Conservation (phyloP, 495 filamentous ascomycete species). For the Hypoxylon intermedium region DNA sequence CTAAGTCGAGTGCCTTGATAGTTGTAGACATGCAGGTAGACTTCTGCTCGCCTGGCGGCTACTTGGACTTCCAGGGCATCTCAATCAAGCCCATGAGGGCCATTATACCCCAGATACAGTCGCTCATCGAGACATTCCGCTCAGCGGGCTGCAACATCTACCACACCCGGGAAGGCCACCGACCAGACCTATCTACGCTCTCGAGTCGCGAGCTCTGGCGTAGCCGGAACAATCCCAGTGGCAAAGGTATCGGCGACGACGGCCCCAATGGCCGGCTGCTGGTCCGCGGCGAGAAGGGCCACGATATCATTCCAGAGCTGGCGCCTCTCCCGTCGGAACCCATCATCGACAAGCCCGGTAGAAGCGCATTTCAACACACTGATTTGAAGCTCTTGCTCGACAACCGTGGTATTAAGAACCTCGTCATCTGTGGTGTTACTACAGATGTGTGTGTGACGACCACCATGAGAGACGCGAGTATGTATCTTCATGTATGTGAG, state of each 20-base stretch:
- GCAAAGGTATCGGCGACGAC: constrained; percentile 64
- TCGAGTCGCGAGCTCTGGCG: constrained; percentile 63
- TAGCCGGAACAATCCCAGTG: constrained; percentile 60
- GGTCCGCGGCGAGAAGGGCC: constrained; percentile 68
- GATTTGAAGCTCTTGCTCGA: constrained; percentile 67
- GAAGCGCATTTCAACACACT: constrained; percentile 71
- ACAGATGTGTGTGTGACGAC: constrained; percentile 73
- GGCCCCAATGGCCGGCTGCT: constrained; percentile 70
- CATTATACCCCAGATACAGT: constrained; percentile 12
- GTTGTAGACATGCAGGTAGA: constrained; percentile 13
- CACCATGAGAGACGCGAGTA: constrained; percentile 71
- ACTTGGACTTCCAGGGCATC: constrained; percentile 11
- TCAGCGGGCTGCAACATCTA: neutral
- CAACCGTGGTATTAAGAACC: constrained; percentile 65
- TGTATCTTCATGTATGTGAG: neutral
- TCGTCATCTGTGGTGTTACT: constrained; percentile 70
- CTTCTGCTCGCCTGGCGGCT: constrained; percentile 9
- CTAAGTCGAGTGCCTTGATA: neutral
- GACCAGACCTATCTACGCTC: constrained; percentile 65
- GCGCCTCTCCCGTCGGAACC: constrained; percentile 63
- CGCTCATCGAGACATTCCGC: constrained; percentile 6
- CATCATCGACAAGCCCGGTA: constrained; percentile 72
- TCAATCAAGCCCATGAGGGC: constrained; percentile 5
- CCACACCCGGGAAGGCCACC: constrained; percentile 73
- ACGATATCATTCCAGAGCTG: constrained; percentile 67